Evolutionary conservation across 768 basidiomycete species (phyloP), one percentile per base, ranked within the genome.

Genomic region (Kwoniella bestiolae): DNA sequence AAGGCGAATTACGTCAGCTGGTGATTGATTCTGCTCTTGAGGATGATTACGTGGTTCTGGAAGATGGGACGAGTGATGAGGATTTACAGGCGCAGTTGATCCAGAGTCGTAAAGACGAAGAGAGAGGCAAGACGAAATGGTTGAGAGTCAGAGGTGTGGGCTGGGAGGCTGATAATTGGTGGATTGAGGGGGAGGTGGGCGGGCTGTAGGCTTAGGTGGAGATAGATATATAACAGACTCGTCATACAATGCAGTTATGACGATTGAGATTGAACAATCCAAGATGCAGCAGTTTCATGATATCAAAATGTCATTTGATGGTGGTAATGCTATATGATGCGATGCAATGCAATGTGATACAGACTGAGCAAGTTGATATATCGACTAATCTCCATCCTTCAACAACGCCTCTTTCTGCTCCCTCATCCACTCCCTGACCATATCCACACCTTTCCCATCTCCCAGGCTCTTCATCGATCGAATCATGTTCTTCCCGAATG

Each of bases 401-500:
- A 41, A 4, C 3, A 41, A 41, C 38, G 18, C 38, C 3, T 41
- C 38, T 21, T 52, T 66, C 67, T 70, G 62, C 35, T 49, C 62
- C 31, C 49, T 47, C 62, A 70, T 46, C 75, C 75, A 74, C 8
- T 38, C 59, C 7, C 74, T 50, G 5, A 80, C 71, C 46, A 34
- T 26, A 14, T 67, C 41, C n/a, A 72, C 65, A n/a, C 86, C 87
- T 11, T 76, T 77, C 6, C 74, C 66, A 75, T 92, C 90, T 23
- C 84, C 84, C 29, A 86, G 81, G 45, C 82, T 56, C 75, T 86
- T 84, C 67, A 91, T 85, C 14, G 86, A 87, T 71, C 85, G 87
- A 72, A 89, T 86, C 79, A 91, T 87, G 86, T 87, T 87, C 82
- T 84, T 88, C 78, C 88, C 88, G 79, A 91, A 73, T 45, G 90